Evolutionary conservation across 1,284 basidiomycete genomes (phyloP), one percentile per base, ranked within the genome.

Genomic region (Gomphus sp.): DNA sequence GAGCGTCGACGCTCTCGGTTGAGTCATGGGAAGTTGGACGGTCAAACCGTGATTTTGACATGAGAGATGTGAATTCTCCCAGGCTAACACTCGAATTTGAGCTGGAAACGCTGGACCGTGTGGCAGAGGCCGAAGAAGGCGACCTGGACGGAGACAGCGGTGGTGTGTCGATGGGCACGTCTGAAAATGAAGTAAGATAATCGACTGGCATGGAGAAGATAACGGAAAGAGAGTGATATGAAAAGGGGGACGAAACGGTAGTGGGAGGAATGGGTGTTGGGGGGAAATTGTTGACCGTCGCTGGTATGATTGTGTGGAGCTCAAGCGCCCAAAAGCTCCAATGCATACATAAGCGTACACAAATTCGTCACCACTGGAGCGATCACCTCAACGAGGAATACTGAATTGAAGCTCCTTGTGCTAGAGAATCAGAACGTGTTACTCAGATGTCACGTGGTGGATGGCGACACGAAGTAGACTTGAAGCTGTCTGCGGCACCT

Each of bases 321-420:
- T 18, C 18, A 50, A 57, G 56, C 56, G 56, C 56, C 33, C 56
- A 37, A 14, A 49, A 28, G 56, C 56, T 57, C 56, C 56, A 57
- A 57, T 11, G 33, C 14, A 18, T 39, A 41, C 47, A 51, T 33
- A 39, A 14, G 47, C 16, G 47, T 36, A 36, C 47, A 50, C 10
- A 41, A 47, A 22, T 11, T 57, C 56, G 47, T 50, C 56, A 57
- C 37, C 37, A 28, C 28, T 48, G 39, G 14, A 41, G 39, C 31
- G 28, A 33, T 18, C 44, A 33, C 3, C 28, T 28, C 28, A 28
- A 28, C 28, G 4, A 28, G n/a, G n/a, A n/a, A n/a, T n/a, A n/a
- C n/a, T n/a, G n/a, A n/a, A n/a, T n/a, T n/a, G n/a, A n/a, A n/a
- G n/a, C n/a, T n/a, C n/a, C n/a, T n/a, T n/a, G n/a, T n/a, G n/a